Percentiles rank a stretch among this genome's conserved stretches.
phyloP scores from a whole-genome alignment of 2,329 filamentous ascomycete species.

The Colletotrichum caudatum region DNA sequence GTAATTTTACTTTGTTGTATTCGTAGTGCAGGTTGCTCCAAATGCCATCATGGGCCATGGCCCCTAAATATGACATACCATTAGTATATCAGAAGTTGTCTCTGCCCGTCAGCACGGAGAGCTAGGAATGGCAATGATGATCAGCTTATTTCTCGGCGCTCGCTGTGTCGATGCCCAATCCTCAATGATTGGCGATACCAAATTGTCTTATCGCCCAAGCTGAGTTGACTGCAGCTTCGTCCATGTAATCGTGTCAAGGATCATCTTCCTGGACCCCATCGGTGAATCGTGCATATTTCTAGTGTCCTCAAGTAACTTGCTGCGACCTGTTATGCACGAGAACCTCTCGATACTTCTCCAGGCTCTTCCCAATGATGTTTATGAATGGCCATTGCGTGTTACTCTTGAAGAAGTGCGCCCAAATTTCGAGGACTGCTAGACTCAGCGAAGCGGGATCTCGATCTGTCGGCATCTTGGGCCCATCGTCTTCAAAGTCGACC shows the following conservation, averaged over 20 bases:
- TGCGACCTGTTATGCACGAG: conserved; percentile 31
- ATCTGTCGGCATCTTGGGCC: conserved; percentile 42
- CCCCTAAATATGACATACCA: background rate
- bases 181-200: too few species aligned
- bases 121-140: background rate
- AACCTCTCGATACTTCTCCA: conserved; percentile 53
- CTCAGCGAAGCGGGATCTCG: conserved; percentile 50
- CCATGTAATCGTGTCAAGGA: too few species aligned
- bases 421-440: conserved; percentile 57
- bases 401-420: conserved; percentile 60
- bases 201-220: background rate
- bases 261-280: background rate
- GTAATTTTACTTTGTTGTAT: background rate
- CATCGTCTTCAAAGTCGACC: conserved; percentile 55
- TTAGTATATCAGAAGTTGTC: background rate
- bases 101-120: background rate
- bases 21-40: background rate
- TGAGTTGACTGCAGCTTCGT: background rate
- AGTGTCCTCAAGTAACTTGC: background rate
- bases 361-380: conserved; percentile 57
- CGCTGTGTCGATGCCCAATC: background rate
- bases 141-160: background rate
- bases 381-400: conserved; percentile 63
- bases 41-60: background rate
- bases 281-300: background rate